Evolutionary conservation across 1,139 yeast species (phyloP), one percentile per base, ranked within the genome.

Genomic region (Taiozyma sp.): DNA sequence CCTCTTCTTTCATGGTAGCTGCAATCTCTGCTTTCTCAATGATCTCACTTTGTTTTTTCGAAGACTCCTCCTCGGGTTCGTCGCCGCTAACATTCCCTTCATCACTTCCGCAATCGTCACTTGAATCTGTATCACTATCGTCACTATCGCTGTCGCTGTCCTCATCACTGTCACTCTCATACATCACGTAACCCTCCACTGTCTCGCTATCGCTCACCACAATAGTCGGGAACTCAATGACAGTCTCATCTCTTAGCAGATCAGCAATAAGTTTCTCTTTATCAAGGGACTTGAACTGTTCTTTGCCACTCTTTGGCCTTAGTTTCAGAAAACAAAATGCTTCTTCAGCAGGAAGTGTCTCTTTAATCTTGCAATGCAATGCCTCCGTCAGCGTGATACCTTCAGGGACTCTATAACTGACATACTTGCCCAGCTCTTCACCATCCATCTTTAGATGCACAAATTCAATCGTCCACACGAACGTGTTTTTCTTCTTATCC

Each of bases 381-480:
- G 50, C 28, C 2, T 58, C 59, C 14, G 34, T 44, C n/a, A 62
- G 35, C 4, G 19, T 43, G 0, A 53, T 35, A 6, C 44, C 49
- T 47, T 62, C 64, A 8, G 59, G 46, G 0, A 60, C 57, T 46
- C 59, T 53, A 9, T 50, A 53, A 14, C 56, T 49, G 1, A 50
- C 46, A 6, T 45, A 51, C 39, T 46, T 51, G 5, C 42, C 45
- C 5, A 52, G 2, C 11, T 53, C 57, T 6, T 41, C 34, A 0
- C 59, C 60, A 50, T 50, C 56, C 13, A 56, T 45, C 35, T 71
- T 68, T n/a, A 76, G 60, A 9, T 80, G 60, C 0, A 78, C 65
- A 87, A 90, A 85, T 63, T 90, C 96, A 0, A 89, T 67, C 0
- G 96, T 85, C 97, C 97, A 90, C 22, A 78, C 77, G 64, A 79